Conservation (phyloP, 257 asterid genomes). For the Primulina eburnea region DNA sequence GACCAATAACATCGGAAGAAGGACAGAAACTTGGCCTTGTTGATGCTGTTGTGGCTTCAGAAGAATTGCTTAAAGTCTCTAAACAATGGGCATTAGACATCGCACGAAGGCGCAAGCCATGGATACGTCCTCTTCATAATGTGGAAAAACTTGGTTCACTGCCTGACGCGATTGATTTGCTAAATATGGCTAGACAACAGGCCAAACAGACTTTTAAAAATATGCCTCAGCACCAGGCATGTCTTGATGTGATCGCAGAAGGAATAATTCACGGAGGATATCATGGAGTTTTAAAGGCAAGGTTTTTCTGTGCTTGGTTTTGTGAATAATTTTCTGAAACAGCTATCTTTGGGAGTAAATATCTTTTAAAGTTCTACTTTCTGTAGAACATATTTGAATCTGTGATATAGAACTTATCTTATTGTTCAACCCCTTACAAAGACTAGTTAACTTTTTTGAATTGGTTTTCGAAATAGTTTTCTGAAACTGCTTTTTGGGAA, state of each 20-base stretch:
- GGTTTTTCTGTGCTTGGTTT: slow-evolving; percentile 24
- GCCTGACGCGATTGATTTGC: slow-evolving; percentile 54
- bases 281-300: slow-evolving; percentile 81
- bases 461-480: slow-evolving; percentile 16
- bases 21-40: slow-evolving; percentile 82
- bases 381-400: background rate
- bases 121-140: slow-evolving; percentile 86
- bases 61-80: slow-evolving; percentile 67
- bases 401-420: background rate
- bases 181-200: slow-evolving; percentile 67
- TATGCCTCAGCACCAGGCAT: slow-evolving; percentile 87
- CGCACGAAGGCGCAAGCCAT: slow-evolving; percentile 65
- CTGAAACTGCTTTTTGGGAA: slow-evolving; percentile 16
- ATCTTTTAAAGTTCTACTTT: background rate
- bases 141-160: slow-evolving; percentile 76
- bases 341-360: background rate
- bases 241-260: slow-evolving; percentile 87
- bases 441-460: slow-evolving; percentile 36
- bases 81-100: slow-evolving; percentile 87
- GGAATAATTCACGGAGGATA: slow-evolving; percentile 93
- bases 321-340: background rate
- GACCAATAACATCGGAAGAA: slow-evolving; percentile 78
- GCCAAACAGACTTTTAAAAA: slow-evolving; percentile 63
- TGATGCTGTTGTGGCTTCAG: slow-evolving; percentile 75
- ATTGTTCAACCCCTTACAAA: slow-evolving; percentile 14